phyloP scores from a whole-genome alignment of 2,329 filamentous ascomycete species.

The Hysterium pulicare region DNA sequence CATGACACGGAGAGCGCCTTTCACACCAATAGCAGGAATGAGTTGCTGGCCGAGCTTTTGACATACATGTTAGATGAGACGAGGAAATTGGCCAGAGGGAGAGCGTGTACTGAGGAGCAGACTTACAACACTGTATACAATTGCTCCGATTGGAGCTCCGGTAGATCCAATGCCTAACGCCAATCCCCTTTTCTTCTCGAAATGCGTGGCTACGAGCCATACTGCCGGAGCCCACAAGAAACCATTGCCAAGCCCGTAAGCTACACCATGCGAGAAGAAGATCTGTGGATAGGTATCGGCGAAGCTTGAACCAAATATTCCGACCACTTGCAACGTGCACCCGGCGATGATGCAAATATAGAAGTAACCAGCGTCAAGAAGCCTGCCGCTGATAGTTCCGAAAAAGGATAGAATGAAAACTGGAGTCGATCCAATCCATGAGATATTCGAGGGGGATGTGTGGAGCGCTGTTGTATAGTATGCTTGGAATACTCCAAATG shows the following conservation, averaged over 20 bases:
- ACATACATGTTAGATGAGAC: neutral
- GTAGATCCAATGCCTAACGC: conserved; percentile 1
- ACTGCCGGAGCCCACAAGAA: neutral
- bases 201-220: conserved; percentile 4
- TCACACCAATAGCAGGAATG: conserved; percentile 1
- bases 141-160: conserved; percentile 1
- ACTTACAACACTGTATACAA: conserved; percentile 2
- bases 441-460: conserved; percentile 35
- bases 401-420: conserved; percentile 43
- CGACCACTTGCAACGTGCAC: neutral
- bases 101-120: too few species aligned
- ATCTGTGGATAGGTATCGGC: neutral
- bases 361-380: conserved; percentile 42
- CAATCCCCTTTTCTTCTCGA: neutral
- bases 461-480: conserved; percentile 37
- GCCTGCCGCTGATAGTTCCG: conserved; percentile 38
- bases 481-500: conserved; percentile 45
- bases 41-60: conserved; percentile 2
- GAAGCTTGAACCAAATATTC: neutral
- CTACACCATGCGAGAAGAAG: neutral
- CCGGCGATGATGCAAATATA: neutral
- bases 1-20: neutral
- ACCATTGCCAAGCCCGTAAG: conserved; percentile 1
- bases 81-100: too few species aligned
- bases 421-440: conserved; percentile 48